Conservation (phyloP, 2,329 filamentous ascomycete species). For the Fusarium sp. region DNA sequence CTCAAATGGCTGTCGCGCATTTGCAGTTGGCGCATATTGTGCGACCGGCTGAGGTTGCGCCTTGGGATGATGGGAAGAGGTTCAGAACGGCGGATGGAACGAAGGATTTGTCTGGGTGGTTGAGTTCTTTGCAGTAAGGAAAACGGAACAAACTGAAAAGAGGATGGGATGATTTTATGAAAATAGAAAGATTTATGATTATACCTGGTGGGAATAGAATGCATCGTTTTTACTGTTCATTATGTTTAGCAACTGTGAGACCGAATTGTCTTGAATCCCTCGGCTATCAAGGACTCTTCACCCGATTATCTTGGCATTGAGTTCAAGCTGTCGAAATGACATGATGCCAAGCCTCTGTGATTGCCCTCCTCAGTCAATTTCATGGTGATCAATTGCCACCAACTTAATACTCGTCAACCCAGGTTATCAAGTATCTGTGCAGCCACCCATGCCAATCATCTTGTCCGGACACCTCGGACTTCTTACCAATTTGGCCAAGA, state of each 20-base stretch:
- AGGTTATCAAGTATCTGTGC: not conserved
- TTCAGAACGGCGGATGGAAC: slow-evolving; percentile 16
- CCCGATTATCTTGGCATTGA: too few species aligned
- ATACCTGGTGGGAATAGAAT: not conserved
- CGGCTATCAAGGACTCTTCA: too few species aligned
- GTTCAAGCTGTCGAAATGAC: not conserved
- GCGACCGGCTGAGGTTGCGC: slow-evolving; percentile 3
- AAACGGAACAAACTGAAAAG: not conserved
- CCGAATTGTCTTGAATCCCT: too few species aligned
- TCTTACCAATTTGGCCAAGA: not conserved
- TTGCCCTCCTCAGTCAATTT: fast-evolving
- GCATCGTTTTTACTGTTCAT: not conserved
- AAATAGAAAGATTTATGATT: not conserved
- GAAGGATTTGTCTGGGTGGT: slow-evolving; percentile 19
- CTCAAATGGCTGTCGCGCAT: slow-evolving; percentile 15
- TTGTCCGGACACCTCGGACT: not conserved
- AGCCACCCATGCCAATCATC: not conserved
- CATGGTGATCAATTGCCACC: not conserved
- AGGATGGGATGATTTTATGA: not conserved
- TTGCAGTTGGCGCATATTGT: slow-evolving; percentile 26
- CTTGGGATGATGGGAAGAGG: slow-evolving; percentile 24
- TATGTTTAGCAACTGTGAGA: too few species aligned
- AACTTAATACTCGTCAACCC: not conserved
- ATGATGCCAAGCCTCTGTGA: not conserved
- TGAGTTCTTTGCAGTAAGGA: slow-evolving; percentile 16